Evolutionary conservation across 1,284 basidiomycete species (phyloP), one percentile per base, ranked within the genome.

Genomic region (Peniophora sp.): DNA sequence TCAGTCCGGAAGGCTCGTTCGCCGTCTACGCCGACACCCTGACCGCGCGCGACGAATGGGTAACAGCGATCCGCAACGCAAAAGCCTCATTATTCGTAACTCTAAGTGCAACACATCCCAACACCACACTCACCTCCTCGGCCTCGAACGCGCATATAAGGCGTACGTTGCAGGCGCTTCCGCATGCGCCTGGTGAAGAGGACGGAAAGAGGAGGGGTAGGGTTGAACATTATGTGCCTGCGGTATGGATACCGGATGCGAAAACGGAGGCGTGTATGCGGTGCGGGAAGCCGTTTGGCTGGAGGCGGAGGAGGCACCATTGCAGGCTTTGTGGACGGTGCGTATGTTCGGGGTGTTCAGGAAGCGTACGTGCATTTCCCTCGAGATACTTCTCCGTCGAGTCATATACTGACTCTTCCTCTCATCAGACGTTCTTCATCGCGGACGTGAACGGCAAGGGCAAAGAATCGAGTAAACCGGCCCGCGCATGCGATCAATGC

Each of bases 231-330:
- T 96, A 93, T 70, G 82, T 91, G 1, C 92, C 93, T 2, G 89
- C 94, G 0, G 81, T 96, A 10, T 97, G 93, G 93, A 85, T 95
- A 16, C 92, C 93, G 0, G 92, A 97, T 63, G 81, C 80, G 52
- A 86, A 80, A 61, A 85, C 89, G 8, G 78, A 81, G 54, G 75
- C 76, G 43, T 97, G 93, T 65, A 91, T 91, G 88, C 75, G 87
- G 12, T 97, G 93, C 62, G 79, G 79, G 11, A 72, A 79, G 49
- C 59, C 74, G 20, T 97, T 97, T 66, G 85, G 87, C 3, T 83
- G 92, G 74, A 78, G 89, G 64, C 74, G 90, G 54, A 70, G 94
- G 57, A 76, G 89, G 59, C 93, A 97, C 64, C 93, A 97, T 63
- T 97, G 93, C 66, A 72, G 94, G 50, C 69, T 97, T 10, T 97